phyloP scores from a whole-genome alignment of 1,139 yeast species.

The Geotrichum klebahnii region DNA sequence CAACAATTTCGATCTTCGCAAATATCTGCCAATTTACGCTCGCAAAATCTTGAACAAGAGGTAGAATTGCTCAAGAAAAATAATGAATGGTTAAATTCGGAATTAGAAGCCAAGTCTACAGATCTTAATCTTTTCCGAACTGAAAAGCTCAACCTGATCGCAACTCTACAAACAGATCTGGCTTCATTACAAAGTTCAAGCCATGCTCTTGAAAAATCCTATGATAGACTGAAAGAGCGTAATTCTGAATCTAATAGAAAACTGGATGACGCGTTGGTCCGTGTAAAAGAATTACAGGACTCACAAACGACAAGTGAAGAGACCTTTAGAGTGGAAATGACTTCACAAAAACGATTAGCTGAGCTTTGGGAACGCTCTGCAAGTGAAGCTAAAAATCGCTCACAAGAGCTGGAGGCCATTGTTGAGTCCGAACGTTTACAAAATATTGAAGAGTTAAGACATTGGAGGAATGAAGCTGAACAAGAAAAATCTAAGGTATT shows the following conservation, averaged over 20 bases:
- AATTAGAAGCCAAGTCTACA: slow-evolving; percentile 37
- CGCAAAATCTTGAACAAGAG: slow-evolving; percentile 43
- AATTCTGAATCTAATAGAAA: slow-evolving; percentile 40
- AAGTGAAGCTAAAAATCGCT: slow-evolving; percentile 30
- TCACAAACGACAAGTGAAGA: slow-evolving; percentile 48
- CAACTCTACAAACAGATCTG: slow-evolving; percentile 39
- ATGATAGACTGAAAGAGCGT: slow-evolving; percentile 34
- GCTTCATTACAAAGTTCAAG: slow-evolving; percentile 39
- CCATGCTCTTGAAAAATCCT: slow-evolving; percentile 36
- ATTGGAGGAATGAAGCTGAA: slow-evolving; percentile 36
- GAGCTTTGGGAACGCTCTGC: slow-evolving; percentile 55
- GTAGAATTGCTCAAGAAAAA: slow-evolving; percentile 39
- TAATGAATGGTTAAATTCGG: slow-evolving; percentile 42
- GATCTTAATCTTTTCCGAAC: slow-evolving; percentile 42
- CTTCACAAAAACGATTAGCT: slow-evolving; percentile 59
- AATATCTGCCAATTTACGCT: slow-evolving; percentile 39
- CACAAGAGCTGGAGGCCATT: slow-evolving; percentile 45
- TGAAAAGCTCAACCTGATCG: slow-evolving; percentile 36
- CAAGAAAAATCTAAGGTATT: slow-evolving; percentile 32
- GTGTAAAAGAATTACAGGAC: slow-evolving; percentile 49
- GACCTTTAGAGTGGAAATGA: slow-evolving; percentile 58
- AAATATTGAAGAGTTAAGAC: slow-evolving; percentile 34
- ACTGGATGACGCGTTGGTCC: slow-evolving; percentile 42
- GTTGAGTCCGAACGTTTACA: slow-evolving; percentile 42
- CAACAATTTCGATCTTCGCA: slow-evolving; percentile 39